phyloP scores from a whole-genome alignment of 768 basidiomycete species.

The Boletus coccyginus region DNA sequence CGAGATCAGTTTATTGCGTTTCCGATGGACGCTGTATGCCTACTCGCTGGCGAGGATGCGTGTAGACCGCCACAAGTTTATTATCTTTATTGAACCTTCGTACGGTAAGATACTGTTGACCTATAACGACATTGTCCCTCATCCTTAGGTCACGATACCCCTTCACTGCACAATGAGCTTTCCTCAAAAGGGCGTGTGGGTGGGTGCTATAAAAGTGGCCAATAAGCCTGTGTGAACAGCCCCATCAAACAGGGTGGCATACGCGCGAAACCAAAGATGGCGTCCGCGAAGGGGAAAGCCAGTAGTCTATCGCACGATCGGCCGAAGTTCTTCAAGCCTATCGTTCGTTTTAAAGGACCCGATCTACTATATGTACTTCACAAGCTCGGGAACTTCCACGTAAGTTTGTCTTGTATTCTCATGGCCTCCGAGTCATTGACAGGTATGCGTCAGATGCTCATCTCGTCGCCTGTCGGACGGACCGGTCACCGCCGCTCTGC shows the following conservation, averaged over 20 bases:
- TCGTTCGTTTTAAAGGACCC: conserved; percentile 24
- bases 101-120: background rate
- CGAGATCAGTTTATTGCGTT: conserved; percentile 45
- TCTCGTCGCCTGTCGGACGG: conserved; percentile 37
- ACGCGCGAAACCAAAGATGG: conserved; percentile 5
- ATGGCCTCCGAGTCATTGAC: too few species aligned
- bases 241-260: conserved; percentile 18
- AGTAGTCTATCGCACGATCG: background rate
- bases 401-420: too few species aligned
- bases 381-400: too few species aligned
- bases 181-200: background rate
- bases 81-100: conserved; percentile 21
- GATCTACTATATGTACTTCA: too few species aligned
- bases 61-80: background rate
- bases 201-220: background rate
- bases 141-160: background rate
- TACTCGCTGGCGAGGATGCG: conserved; percentile 23
- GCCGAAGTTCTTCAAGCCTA: background rate
- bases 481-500: conserved; percentile 47
- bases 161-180: background rate
- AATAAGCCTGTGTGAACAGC: background rate
- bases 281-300: conserved; percentile 15
- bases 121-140: background rate
- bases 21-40: background rate
- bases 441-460: background rate